Conservation (phyloP, 257 asterid genomes). For the Petrea volubilis region DNA sequence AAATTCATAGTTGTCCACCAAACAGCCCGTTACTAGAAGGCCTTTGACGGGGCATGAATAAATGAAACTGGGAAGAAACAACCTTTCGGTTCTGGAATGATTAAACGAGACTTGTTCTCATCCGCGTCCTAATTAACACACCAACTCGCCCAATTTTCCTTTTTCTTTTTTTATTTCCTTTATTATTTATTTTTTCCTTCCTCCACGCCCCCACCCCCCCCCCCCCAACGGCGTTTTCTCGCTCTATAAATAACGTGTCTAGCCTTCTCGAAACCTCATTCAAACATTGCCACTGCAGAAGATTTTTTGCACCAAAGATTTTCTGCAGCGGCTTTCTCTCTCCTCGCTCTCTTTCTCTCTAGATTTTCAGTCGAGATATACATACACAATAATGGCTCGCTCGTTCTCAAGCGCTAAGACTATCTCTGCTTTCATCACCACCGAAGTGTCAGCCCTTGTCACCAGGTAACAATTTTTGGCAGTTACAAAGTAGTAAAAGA, state of each 20-base stretch:
- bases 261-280: neutral
- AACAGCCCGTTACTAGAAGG: neutral
- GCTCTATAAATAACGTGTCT: conserved; percentile 11
- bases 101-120: too few species aligned
- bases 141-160: neutral
- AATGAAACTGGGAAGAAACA: neutral
- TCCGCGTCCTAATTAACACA: neutral
- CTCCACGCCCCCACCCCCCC: neutral
- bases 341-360: neutral
- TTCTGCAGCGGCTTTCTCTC: conserved; percentile 15
- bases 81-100: neutral
- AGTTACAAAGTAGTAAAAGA: too few species aligned
- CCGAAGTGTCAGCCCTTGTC: conserved; percentile 24
- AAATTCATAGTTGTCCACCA: too few species aligned
- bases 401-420: conserved; percentile 39
- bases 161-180: neutral
- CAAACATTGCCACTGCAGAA: neutral
- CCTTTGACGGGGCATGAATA: neutral
- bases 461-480: conserved; percentile 24
- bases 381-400: conserved; percentile 33
- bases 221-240: neutral
- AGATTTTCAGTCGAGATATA: neutral
- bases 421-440: conserved; percentile 32
- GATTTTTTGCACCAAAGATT: neutral
- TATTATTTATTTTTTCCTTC: neutral